Conservation (phyloP, 228 moss, liverwort and hornwort genomes). For the Sphagnum fallax region DNA sequence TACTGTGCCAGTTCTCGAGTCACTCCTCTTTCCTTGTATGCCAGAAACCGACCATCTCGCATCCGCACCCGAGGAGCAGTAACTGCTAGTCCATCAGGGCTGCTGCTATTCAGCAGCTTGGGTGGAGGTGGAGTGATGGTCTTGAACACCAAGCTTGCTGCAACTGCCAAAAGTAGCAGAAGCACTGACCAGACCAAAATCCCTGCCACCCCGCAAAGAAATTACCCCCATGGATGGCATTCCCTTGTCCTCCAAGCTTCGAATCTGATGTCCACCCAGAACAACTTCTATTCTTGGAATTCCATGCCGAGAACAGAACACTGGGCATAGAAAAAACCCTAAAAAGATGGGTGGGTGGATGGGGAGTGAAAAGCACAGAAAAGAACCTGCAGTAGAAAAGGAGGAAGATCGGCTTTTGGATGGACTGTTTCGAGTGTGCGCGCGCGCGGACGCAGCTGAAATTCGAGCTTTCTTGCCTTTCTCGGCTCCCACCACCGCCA, state of each 20-base stretch:
- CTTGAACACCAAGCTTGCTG: conserved; percentile 46
- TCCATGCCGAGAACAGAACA: not conserved
- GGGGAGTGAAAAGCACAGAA: not conserved
- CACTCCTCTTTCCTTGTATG: conserved; percentile 72
- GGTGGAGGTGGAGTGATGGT: conserved; percentile 32
- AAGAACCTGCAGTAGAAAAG: conserved; percentile 36
- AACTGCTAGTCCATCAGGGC: conserved; percentile 57
- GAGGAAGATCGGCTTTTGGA: conserved; percentile 11
- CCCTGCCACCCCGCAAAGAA: not conserved
- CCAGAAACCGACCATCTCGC: conserved; percentile 80
- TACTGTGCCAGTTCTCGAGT: conserved; percentile 41
- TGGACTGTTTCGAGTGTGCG: conserved; percentile 28
- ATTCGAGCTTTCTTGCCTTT: conserved; percentile 31
- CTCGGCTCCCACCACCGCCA: too few relatives aligned
- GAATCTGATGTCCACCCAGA: too few relatives aligned
- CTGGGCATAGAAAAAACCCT: not conserved
- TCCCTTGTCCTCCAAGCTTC: not conserved
- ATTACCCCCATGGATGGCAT: not conserved
- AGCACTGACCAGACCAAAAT: conserved; percentile 36
- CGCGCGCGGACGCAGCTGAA: conserved; percentile 48
- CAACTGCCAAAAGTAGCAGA: conserved; percentile 40
- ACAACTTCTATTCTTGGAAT: too few relatives aligned
- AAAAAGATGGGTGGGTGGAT: too few relatives aligned
- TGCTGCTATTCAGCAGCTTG: conserved; percentile 29
- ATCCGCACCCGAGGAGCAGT: conserved; percentile 67